Base-by-base conservation (phyloP, 2,329 filamentous ascomycete genomes). In the Talaromyces sp. region DNA sequence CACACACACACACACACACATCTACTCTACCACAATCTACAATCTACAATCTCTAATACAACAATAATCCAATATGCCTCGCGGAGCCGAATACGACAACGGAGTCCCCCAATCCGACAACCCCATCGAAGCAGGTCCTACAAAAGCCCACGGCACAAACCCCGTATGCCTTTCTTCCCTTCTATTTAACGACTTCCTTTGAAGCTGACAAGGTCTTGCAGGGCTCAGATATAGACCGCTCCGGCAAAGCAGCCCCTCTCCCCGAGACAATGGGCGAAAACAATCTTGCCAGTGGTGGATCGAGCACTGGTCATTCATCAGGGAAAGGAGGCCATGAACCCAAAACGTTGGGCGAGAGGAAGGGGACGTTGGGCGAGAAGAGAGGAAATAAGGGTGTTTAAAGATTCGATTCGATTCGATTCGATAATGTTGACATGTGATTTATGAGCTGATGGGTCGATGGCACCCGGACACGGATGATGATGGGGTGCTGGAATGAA, bases 1-100 rank as follows among this genome's bases (percentile, higher is more conserved):
- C 3, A 25, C 21, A 28, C 15, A 36, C 8, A 56, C 22, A 10
- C 21, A 19, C 15, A 50, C 33, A 10, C 39, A 31, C 40, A 55
- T 10, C 11, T 22, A 41, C 8, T 22, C n/a, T 7, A 21, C 25
- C 6, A n/a, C 41, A 17, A 28, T 3, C 7, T 2, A 25, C 28
- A 33, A 7, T n/a, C n/a, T 2, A 37, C 6, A 39, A n/a, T n/a
- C n/a, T n/a, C n/a, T n/a, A n/a, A n/a, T n/a, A n/a, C n/a, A n/a
- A n/a, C n/a, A n/a, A n/a, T n/a, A n/a, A n/a, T n/a, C n/a, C 67
- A 72, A 37, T 63, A 75, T 76, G 73, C 68, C 70, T 65, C 73
- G 73, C 65, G 72, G 73, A 63, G 71, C 71, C 48, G 69, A 75
- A 22, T 75, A 66, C 66, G 72, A 73, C 62, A 66, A 74, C 63